These are phyloP conservation scores for Claviceps purpurea DNA, from an alignment of 2,329 filamentous ascomycete species.

Conservation along the genomic window DNA sequence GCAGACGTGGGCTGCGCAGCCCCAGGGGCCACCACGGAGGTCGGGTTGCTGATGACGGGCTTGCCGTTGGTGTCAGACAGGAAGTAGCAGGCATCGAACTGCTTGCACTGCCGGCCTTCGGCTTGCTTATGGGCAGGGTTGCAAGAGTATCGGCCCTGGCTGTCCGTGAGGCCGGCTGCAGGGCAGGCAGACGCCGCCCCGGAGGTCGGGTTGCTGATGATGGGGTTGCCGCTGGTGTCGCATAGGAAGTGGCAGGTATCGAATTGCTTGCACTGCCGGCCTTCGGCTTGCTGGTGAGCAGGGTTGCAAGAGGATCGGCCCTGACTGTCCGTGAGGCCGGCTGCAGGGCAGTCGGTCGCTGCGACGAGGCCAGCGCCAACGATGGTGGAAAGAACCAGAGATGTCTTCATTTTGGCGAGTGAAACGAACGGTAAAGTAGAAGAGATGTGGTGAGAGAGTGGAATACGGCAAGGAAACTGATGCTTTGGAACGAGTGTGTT, in stretches of 20 bases:
- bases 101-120: conserved; percentile 8
- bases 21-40: neutral
- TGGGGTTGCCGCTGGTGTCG: neutral
- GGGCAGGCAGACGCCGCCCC: neutral
- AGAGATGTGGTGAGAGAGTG: neutral
- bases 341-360: neutral
- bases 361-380: neutral
- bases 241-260: conserved; percentile 5
- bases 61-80: conserved; percentile 4
- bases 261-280: conserved; percentile 3
- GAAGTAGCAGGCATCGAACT: conserved; percentile 8
- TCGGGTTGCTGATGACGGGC: conserved; percentile 1
- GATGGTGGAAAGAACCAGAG: neutral
- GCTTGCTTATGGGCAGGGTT: conserved; percentile 12
- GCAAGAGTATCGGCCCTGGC: conserved; percentile 11
- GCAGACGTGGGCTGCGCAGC: neutral
- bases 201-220: neutral
- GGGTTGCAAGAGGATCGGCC: conserved; percentile 9
- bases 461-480: neutral
- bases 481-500: neutral
- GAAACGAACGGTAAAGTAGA: too few species aligned
- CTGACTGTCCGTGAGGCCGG: conserved; percentile 6
- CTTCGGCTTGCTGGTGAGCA: conserved; percentile 6
- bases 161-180: conserved; percentile 5
- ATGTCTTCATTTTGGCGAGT: neutral